phyloP scores from a whole-genome alignment of 768 basidiomycete species.

The Leccinum subtestaceum region DNA sequence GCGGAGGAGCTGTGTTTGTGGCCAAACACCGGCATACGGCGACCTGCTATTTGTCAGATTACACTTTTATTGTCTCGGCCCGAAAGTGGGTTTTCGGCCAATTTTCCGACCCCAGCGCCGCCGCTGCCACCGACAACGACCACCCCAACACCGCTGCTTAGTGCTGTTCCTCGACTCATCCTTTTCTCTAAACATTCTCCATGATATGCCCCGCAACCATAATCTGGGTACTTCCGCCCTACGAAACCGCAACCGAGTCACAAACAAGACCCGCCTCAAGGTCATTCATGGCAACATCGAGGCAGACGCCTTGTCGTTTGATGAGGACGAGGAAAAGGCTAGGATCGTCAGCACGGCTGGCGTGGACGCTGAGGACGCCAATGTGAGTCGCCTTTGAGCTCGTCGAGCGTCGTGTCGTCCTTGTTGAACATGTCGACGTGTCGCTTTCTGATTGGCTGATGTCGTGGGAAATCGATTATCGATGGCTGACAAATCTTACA shows the following conservation, averaged over 20 bases:
- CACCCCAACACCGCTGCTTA: slow-evolving; percentile 28
- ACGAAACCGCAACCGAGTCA: slow-evolving; percentile 86
- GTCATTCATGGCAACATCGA: slow-evolving; percentile 81
- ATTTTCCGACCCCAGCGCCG: slow-evolving; percentile 60
- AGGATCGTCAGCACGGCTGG: slow-evolving; percentile 79
- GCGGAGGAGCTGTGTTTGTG: slow-evolving; percentile 25
- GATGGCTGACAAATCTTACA: slow-evolving; percentile 52
- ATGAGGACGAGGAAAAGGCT: slow-evolving; percentile 86
- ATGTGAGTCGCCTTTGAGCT: slow-evolving; percentile 60
- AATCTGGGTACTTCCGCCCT: slow-evolving; percentile 74
- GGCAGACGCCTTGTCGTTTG: slow-evolving; percentile 73
- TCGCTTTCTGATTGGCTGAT: slow-evolving; percentile 45
- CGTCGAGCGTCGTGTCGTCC: slow-evolving; percentile 35
- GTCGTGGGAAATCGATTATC: slow-evolving; percentile 45
- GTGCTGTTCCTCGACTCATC: slow-evolving; percentile 37
- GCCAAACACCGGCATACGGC: slow-evolving; percentile 34
- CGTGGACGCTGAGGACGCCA: slow-evolving; percentile 91
- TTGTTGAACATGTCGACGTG: slow-evolving; percentile 45
- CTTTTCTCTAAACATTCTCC: slow-evolving; percentile 46
- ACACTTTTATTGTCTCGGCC: slow-evolving; percentile 44
- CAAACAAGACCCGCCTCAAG: slow-evolving; percentile 88
- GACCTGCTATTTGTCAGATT: slow-evolving; percentile 29
- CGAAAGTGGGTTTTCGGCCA: slow-evolving; percentile 60
- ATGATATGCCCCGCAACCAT: slow-evolving; percentile 87
- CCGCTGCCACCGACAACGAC: slow-evolving; percentile 52